Base-by-base conservation (phyloP, 2,329 filamentous ascomycete genomes). In the Xenoacremonium recifei region DNA sequence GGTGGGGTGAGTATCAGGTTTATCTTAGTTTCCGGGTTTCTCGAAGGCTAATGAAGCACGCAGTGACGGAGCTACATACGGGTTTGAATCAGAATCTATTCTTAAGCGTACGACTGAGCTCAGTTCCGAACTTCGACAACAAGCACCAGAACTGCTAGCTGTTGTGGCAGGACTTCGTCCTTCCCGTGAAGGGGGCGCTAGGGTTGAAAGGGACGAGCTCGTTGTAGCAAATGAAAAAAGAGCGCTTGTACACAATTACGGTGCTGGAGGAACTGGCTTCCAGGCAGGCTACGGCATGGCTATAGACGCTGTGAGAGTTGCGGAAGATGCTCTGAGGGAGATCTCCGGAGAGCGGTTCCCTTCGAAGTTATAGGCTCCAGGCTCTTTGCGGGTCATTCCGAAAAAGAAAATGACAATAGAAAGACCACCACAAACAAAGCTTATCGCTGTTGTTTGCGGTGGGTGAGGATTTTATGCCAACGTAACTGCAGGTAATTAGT, bases 221-320 rank as follows among this genome's bases (percentile, higher is more conserved):
- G 16, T 40, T 1, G 49, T 66, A 3, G 42, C 41, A 3, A 61
- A 56, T 5, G 21, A 54, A 29, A 47, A 49, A 13, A 49, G 55
- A 2, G 40, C 45, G 1, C 34, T 67, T 10, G 62, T 71, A 4
- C 69, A 71, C 48, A 70, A 71, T 39, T 72, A 74, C 46, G 70
- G 70, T 5, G 70, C 69, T 5, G 68, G 70, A 1, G 70, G 70
- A 9, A 69, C 70, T 2, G 70, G 70, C 0, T 73, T 68, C 45
- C 70, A 73, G 37, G 69, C 70, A 4, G 66, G 66, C 4, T 68
- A 63, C 29, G 66, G 64, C 5, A 68, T 68, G 66, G 64, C 67
- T 0, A 13, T 62, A 16, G 66, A 68, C 25, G 59, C 66, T 1
- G 63, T 67, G 9, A 35, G 39, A n/a, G 44, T 46, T 11, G 54